A percentile compares a stretch with the other conserved stretches of the same genome.
Evolutionary conservation across 2,329 filamentous ascomycete species (phyloP).

Genomic region (Calonectria multiphialidica): DNA sequence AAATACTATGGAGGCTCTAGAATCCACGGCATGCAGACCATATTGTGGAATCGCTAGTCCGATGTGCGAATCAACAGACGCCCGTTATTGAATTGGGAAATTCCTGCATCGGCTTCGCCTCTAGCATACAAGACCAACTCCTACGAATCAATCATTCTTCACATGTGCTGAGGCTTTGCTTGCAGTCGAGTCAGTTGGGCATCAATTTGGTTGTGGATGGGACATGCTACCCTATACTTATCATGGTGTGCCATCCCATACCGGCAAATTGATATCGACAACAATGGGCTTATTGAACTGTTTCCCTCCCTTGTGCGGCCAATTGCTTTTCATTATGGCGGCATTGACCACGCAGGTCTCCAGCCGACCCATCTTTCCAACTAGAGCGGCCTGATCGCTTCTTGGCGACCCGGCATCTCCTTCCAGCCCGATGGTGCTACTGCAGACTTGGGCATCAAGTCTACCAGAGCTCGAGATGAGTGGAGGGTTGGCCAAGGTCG

Average conservation of each 20-base stretch:
- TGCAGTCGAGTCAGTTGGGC: slow-evolving; percentile 35
- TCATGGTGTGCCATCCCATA: slow-evolving; percentile 47
- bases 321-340: slow-evolving; percentile 77
- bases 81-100: background rate
- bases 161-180: slow-evolving; percentile 24
- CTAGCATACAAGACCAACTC: background rate
- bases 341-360: slow-evolving; percentile 88
- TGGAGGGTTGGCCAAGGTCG: slow-evolving; percentile 9
- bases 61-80: background rate
- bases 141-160: slow-evolving; percentile 22
- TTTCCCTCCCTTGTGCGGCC: slow-evolving; percentile 72
- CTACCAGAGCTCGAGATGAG: slow-evolving; percentile 28
- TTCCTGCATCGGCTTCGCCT: background rate
- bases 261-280: slow-evolving; percentile 81
- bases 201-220: slow-evolving; percentile 31
- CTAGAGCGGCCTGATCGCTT: slow-evolving; percentile 55
- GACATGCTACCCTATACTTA: slow-evolving; percentile 26
- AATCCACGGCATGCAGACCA: background rate
- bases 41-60: background rate
- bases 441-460: slow-evolving; percentile 37
- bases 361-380: slow-evolving; percentile 58
- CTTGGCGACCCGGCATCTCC: slow-evolving; percentile 56
- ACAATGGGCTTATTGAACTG: slow-evolving; percentile 83
- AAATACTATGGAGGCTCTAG: background rate
- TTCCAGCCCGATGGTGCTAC: slow-evolving; percentile 49